Percentiles rank a stretch among this genome's conserved stretches.
Conservation (phyloP, 257 asterid species). For the Nicotiana attenuata region DNA sequence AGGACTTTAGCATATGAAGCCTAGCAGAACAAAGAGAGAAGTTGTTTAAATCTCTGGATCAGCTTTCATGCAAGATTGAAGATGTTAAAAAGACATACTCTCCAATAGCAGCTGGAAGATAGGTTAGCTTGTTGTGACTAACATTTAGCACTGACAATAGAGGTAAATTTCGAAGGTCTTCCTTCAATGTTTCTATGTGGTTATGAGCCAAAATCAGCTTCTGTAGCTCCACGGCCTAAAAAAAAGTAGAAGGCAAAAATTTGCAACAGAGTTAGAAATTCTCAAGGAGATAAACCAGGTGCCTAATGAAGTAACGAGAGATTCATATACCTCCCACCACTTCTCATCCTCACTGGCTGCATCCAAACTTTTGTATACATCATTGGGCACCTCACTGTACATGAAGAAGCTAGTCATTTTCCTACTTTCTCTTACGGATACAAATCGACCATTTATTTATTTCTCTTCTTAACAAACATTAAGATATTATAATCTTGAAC, state of each 20-base stretch:
- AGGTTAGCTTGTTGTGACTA: constrained; percentile 74
- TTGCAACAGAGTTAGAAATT: background rate
- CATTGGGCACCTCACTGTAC: constrained; percentile 79
- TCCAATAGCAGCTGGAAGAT: constrained; percentile 84
- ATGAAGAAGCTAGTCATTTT: background rate
- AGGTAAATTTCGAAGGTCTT: constrained; percentile 73
- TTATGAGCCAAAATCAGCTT: constrained; percentile 94
- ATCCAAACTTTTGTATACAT: constrained; percentile 77
- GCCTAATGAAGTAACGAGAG: background rate
- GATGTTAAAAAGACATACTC: constrained; percentile 50
- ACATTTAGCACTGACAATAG: constrained; percentile 64
- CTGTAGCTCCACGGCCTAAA: constrained; percentile 89
- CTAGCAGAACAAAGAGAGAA: constrained; percentile 31
- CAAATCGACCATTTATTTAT: background rate
- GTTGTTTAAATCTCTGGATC: background rate
- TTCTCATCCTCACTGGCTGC: constrained; percentile 79
- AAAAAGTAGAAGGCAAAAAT: background rate
- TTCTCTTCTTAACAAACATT: background rate
- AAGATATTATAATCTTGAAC: background rate
- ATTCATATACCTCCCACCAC: constrained; percentile 93
- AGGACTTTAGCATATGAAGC: constrained; percentile 67
- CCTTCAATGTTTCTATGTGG: constrained; percentile 64
- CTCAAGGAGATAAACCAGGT: background rate
- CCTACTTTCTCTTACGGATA: background rate
- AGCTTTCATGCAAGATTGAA: background rate